Evolutionary conservation across 139 green algal species (phyloP).

Genomic region (Edaphochlamys debaryana): DNA sequence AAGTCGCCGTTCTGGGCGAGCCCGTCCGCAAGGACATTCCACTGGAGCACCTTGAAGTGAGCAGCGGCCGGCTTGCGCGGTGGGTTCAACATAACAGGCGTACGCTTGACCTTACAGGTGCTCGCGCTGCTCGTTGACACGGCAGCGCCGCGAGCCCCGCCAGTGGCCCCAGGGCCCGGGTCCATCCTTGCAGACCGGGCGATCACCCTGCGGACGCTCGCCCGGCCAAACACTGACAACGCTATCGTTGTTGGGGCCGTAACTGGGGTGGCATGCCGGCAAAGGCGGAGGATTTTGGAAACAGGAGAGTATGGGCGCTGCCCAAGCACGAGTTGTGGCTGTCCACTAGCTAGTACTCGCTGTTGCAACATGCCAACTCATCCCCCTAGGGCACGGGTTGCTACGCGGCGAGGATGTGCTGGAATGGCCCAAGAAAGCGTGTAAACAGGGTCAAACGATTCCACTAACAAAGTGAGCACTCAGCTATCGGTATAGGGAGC

Average conservation of each 20-base stretch:
- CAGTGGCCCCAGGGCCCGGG: neutral
- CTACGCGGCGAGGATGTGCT: too few relatives aligned
- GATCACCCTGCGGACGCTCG: too few relatives aligned
- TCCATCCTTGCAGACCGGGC: neutral
- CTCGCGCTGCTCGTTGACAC: neutral
- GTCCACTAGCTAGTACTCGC: too few relatives aligned
- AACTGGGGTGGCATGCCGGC: too few relatives aligned
- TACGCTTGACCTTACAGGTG: slow-evolving; percentile 21
- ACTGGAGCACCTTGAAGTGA: slow-evolving; percentile 63
- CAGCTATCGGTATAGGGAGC: too few relatives aligned
- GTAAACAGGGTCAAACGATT: too few relatives aligned
- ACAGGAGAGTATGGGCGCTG: neutral
- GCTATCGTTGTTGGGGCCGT: neutral
- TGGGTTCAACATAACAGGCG: slow-evolving; percentile 14
- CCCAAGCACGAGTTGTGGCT: too few relatives aligned
- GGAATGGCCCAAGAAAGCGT: too few relatives aligned
- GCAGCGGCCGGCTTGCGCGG: neutral
- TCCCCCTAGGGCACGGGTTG: too few relatives aligned
- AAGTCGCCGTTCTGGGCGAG: slow-evolving; percentile 78
- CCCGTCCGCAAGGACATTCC: slow-evolving; percentile 78
- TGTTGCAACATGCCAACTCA: too few relatives aligned
- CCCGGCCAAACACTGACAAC: neutral
- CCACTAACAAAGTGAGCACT: too few relatives aligned
- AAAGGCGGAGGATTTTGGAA: neutral
- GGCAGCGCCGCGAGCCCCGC: neutral